Conservation (phyloP, 257 asterid genomes). For the Solanum raphanifolium region DNA sequence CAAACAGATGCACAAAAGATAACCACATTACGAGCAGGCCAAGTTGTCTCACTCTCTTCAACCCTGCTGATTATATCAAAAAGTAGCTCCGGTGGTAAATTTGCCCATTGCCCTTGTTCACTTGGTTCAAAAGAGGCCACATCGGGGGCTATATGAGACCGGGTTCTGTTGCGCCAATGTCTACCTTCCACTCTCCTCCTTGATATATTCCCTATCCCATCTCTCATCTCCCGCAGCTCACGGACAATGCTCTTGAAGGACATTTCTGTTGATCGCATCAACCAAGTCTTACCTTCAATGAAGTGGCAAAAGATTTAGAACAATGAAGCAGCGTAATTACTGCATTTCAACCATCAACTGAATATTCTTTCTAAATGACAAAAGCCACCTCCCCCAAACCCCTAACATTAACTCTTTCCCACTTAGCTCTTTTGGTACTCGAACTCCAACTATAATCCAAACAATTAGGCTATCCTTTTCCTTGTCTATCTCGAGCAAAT, state of each 20-base stretch:
- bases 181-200: slow-evolving; percentile 51
- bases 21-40: slow-evolving; percentile 81
- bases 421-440: background rate
- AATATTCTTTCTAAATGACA: background rate
- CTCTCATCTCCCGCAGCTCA: slow-evolving; percentile 71
- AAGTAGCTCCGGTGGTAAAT: slow-evolving; percentile 75
- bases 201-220: slow-evolving; percentile 71
- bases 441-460: background rate
- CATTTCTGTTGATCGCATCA: slow-evolving; percentile 33
- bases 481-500: background rate
- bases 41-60: slow-evolving; percentile 76
- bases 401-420: background rate
- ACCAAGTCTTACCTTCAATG: slow-evolving; percentile 3
- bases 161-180: slow-evolving; percentile 54
- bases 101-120: slow-evolving; percentile 87
- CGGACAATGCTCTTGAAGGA: slow-evolving; percentile 71
- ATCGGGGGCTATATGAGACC: slow-evolving; percentile 67
- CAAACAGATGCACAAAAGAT: slow-evolving; percentile 86
- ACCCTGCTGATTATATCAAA: slow-evolving; percentile 70
- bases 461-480: background rate
- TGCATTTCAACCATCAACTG: background rate
- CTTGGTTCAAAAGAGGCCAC: slow-evolving; percentile 39
- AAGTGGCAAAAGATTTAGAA: background rate
- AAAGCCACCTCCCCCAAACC: background rate
- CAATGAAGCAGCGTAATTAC: background rate